Percentiles rank a stretch among this genome's conserved stretches.
Evolutionary conservation across 495 filamentous ascomycete genomes (phyloP).

Genomic region (Aspergillus nidulans): DNA sequence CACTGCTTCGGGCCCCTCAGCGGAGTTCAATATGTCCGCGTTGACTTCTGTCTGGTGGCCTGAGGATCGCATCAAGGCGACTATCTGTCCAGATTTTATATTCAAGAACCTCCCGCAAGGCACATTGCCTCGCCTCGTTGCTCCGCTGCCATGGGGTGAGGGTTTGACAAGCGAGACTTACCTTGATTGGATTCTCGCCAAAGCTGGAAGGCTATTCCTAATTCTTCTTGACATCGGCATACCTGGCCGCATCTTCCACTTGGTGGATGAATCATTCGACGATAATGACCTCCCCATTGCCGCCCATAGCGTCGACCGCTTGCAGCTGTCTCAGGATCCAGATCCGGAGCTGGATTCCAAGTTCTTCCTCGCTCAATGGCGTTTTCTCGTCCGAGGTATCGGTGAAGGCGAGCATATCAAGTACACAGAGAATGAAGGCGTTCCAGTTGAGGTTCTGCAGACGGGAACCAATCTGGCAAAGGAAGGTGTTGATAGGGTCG

Average conservation of each 20-base stretch:
- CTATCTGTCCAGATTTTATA: conserved; percentile 67
- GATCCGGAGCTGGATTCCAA: conserved; percentile 62
- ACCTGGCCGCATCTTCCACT: conserved; percentile 78
- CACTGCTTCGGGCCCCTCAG: neutral
- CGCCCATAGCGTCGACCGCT: conserved; percentile 61
- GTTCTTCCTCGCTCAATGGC: conserved; percentile 80
- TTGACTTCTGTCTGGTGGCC: conserved; percentile 70
- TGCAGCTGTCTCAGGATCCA: conserved; percentile 56
- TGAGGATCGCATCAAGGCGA: conserved; percentile 66
- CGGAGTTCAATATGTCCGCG: conserved; percentile 23
- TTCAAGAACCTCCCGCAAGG: conserved; percentile 60
- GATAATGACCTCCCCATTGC: conserved; percentile 84
- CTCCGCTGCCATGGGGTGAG: conserved; percentile 75
- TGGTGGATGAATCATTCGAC: conserved; percentile 82
- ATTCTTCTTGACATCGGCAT: conserved; percentile 75
- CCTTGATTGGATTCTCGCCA: conserved; percentile 84
- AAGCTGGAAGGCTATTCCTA: conserved; percentile 75
- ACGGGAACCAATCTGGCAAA: conserved; percentile 44
- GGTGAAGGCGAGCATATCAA: conserved; percentile 64
- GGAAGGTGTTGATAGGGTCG: conserved; percentile 63
- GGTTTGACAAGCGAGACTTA: conserved; percentile 87
- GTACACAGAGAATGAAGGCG: conserved; percentile 73
- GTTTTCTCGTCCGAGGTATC: conserved; percentile 70
- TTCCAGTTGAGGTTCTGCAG: conserved; percentile 70
- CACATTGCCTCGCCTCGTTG: conserved; percentile 61